Evolutionary conservation across 192 early-diverging fungal species (phyloP), one percentile per base, ranked within the genome.

Genomic region (Helicostylum pulchrum): DNA sequence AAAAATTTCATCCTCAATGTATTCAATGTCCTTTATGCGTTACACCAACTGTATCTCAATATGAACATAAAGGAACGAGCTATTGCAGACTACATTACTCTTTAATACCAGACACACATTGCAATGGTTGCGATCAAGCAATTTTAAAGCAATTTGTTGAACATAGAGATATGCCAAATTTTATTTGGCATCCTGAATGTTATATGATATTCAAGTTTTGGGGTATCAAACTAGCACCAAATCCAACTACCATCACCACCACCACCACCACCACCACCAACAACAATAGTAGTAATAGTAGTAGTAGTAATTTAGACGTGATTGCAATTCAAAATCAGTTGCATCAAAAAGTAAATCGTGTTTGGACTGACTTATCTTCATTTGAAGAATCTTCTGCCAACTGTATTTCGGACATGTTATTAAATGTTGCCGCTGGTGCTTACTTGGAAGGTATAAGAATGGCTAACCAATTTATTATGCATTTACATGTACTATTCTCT

Each of bases 341-440:
- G 54, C 91, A 95, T 61, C 88, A 96, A 62, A 91, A 94, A 70
- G 91, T 91, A n/a, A 88, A 81, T 52, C 76, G 81, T 46, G 90
- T 96, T 31, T 86, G 92, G 77, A 81, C 84, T n/a, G 88, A 94
- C 5, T 74, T 94, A 19, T 88, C 88, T 7, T 83, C 83, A 10
- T 96, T 92, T 78, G 93, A 96, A 59, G 93, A 95, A 62, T 91
- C 90, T 0, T 85, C 89, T 1, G 92, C 93, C 0, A 85, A 89
- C 3, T 92, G 88, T 76, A 94, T 96, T 62, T 89, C 88, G 6
- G 90, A 92, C 44, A 96, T 94, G 85, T 79, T 96, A 11, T 61
- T 92, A 58, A 84, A 88, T 59, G 83, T 95, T 44, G 85, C 91
- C 1, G 80, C 85, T 46, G 83, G 87, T 43, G 77, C 78, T 44